These are phyloP conservation scores for Cystobasidium tubakii DNA, from an alignment of 768 basidiomycete species.

Conservation along the genomic window DNA sequence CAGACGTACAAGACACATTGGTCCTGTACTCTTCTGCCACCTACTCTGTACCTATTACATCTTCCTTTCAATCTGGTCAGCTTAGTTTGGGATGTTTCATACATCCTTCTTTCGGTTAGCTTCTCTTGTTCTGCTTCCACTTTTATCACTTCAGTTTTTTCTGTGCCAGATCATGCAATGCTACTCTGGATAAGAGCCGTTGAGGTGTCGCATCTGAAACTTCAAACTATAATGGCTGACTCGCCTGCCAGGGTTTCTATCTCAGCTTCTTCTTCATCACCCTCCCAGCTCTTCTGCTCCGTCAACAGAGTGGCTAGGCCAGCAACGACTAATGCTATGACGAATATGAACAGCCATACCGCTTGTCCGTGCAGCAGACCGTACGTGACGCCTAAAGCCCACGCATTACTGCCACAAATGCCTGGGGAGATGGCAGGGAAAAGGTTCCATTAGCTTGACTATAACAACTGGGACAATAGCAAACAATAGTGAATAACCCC, in stretches of 20 bases:
- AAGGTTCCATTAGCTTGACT: no score
- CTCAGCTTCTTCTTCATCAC: background rate
- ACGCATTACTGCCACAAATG: background rate
- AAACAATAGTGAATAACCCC: background rate
- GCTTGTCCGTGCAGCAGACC: background rate
- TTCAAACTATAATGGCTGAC: no score
- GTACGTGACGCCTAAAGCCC: background rate
- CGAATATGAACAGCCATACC: background rate
- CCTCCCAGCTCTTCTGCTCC: constrained; percentile 11
- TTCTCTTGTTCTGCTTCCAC: background rate
- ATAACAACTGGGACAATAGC: no score
- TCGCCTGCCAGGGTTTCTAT: background rate
- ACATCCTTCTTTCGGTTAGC: background rate
- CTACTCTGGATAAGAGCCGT: background rate
- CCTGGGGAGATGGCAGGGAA: background rate
- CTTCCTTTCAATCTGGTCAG: background rate
- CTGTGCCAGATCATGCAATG: background rate
- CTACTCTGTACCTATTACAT: background rate
- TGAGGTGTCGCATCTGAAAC: no score
- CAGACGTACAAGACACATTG: background rate
- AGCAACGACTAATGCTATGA: background rate
- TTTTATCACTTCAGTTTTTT: background rate
- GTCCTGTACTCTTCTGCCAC: background rate
- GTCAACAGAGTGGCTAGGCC: background rate
- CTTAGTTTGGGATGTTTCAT: background rate